Evolutionary conservation across 2,329 filamentous ascomycete genomes (phyloP), one percentile per base, ranked within the genome.

Genomic region (Botryotinia convoluta): DNA sequence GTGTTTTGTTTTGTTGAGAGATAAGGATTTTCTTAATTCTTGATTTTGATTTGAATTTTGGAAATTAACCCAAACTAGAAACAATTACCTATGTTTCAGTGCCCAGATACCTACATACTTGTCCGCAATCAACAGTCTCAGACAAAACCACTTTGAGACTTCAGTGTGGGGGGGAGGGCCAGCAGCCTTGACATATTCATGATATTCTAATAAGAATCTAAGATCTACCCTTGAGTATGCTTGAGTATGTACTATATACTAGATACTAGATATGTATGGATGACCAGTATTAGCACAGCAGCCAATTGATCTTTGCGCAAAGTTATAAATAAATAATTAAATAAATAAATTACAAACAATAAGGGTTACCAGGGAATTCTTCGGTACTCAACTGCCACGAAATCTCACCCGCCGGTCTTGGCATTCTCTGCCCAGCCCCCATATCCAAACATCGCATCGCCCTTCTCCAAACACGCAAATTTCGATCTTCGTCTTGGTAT

Each of bases 361-460:
- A 26, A 48, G 62, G 42, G 29, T 32, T 39, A 20, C 26, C 48
- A 54, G 48, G 48, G 12, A 6, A 16, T 57, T 39, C 65, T 14
- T 57, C 48, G 65, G 48, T 20, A 68, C 35, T 68, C 45, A 68
- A 42, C 64, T 68, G 65, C 65, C 65, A 42, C 65, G 37, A 57
- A 57, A 42, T 57, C 48, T 42, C 9, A 32, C 29, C 16, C 61
- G 39, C 48, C 20, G n/a, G 20, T 12, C 65, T 57, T 57, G 48
- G 48, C 29, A 54, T 42, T 35, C 32, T 67, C 22, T 29, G 35
- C 45, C 35, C 45, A 54, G 32, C 64, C 64, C 64, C 64, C 29
- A 37, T 54, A 29, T 45, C n/a, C 64, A 68, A 67, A 26, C 44
- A 51, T n/a, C 32, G 35, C 44, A 9, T 20, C n/a, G 7, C 29